phyloP scores from a whole-genome alignment of 2,329 filamentous ascomycete genomes.

The Coniochaeta prunicola region DNA sequence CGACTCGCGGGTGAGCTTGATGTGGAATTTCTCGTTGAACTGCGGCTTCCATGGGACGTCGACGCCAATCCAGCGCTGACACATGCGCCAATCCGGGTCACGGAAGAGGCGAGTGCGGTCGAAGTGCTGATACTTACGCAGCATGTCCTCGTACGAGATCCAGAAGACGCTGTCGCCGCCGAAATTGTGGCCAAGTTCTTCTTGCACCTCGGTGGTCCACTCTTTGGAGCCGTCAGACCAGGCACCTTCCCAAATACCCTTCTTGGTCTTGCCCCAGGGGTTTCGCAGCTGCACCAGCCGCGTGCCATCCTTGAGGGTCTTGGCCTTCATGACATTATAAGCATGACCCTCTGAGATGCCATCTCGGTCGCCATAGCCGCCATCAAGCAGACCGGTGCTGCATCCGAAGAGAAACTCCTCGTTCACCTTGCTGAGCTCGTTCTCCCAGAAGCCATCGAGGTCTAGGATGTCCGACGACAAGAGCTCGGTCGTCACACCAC shows the following conservation, averaged over 20 bases:
- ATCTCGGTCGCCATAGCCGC: constrained; percentile 39
- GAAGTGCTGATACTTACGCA: constrained; percentile 51
- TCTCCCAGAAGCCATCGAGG: constrained; percentile 70
- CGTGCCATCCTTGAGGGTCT: constrained; percentile 48
- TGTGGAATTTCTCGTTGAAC: constrained; percentile 49
- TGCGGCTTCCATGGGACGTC: constrained; percentile 48
- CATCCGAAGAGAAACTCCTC: constrained; percentile 66
- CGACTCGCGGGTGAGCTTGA: constrained; percentile 39
- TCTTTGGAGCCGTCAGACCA: constrained; percentile 78
- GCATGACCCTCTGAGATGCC: constrained; percentile 53
- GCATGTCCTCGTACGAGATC: constrained; percentile 52
- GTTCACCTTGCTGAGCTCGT: constrained; percentile 72
- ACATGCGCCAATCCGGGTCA: constrained; percentile 45
- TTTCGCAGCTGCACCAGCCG: constrained; percentile 62
- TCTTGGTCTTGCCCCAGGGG: constrained; percentile 73
- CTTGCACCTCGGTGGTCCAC: constrained; percentile 75
- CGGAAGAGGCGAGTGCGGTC: constrained; percentile 52
- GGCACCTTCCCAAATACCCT: constrained; percentile 71
- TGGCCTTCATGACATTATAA: constrained; percentile 51
- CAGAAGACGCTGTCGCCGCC: constrained; percentile 66
- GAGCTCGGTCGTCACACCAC: constrained; percentile 60
- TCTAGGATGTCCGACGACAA: constrained; percentile 64
- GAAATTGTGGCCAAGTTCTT: constrained; percentile 65
- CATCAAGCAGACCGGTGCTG: constrained; percentile 41
- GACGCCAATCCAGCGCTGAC: constrained; percentile 30